These are phyloP conservation scores for Mortierella sp. DNA, from an alignment of 371 early-diverging fungal genomes.

Conservation along the genomic window DNA sequence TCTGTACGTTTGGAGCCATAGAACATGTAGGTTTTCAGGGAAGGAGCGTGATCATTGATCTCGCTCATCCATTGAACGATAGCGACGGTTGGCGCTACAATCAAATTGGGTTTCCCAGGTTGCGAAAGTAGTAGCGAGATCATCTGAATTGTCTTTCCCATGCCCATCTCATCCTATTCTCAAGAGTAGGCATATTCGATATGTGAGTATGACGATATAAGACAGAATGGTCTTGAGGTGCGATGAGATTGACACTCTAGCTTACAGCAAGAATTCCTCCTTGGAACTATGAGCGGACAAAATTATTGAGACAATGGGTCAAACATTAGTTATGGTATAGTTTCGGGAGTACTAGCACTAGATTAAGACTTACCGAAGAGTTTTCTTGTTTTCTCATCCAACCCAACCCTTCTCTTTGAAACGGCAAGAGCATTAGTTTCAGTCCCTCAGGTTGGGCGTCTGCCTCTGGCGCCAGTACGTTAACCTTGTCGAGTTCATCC, in stretches of 20 bases:
- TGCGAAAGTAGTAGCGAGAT: conserved; percentile 85
- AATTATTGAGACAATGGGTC: background rate
- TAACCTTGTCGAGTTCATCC: conserved; percentile 71
- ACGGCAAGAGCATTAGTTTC: conserved; percentile 86
- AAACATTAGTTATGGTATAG: background rate
- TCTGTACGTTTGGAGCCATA: conserved; percentile 77
- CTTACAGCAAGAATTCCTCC: conserved; percentile 87
- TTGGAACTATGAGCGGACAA: conserved; percentile 64
- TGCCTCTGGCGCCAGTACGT: conserved; percentile 50
- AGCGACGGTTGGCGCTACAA: conserved; percentile 92
- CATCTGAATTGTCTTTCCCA: conserved; percentile 99
- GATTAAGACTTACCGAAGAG: conserved; percentile 54
- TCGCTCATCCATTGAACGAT: conserved; percentile 93
- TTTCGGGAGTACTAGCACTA: background rate
- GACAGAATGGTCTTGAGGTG: background rate
- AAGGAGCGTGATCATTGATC: conserved; percentile 78
- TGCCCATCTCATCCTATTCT: conserved; percentile 94
- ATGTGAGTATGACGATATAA: background rate
- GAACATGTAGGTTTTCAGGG: conserved; percentile 74
- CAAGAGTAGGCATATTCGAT: background rate
- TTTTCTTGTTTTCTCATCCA: conserved; percentile 88
- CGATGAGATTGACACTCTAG: background rate
- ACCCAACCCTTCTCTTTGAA: conserved; percentile 87
- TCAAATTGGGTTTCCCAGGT: conserved; percentile 81
- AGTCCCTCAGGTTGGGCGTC: conserved; percentile 80